Base-by-base conservation (phyloP, 1,284 basidiomycete species). In the Cryptococcus sp. region DNA sequence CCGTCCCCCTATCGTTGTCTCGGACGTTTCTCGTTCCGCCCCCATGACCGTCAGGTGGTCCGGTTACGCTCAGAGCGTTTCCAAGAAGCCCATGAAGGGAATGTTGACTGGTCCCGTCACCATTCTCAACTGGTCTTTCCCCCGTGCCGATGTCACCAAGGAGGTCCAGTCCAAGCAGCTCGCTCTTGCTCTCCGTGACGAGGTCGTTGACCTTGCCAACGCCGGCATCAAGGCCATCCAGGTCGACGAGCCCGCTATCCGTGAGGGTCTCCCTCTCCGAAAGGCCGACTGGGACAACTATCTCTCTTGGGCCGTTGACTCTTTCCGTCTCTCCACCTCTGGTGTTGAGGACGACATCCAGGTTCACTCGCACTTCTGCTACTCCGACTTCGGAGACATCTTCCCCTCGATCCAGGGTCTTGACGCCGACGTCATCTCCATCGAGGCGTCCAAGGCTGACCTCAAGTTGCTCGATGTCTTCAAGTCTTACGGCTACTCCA, bases 111-210 rank as follows among this genome's bases (percentile, higher is more conserved):
- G 94, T 65, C 91, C 92, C 35, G 92, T 94, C 75, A 93, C 91
- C 68, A 97, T 99, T 81, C 87, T 99, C 80, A 98, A 98, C 86
- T 99, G 96, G 96, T 99, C 96, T 46, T 99, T 99, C 95, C 96
- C 96, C 74, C 95, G 96, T 82, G 93, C 92, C 70, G 96, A 99
- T 80, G 89, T 99, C 73, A 87, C 90, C 62, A 91, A 92, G 80
- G 96, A 99, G 82, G 80, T 95, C 65, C 96, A 99, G 84, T 93
- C 93, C 79, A 93, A 94, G 84, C 96, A 99, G 82, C 88, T 99
- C 72, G 96, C 96, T 58, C 87, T 99, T 65, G 90, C 96, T 61
- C 91, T 99, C 75, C 94, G 96, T 72, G 96, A 99, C 77, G 96
- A 99, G 82, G 96, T 99, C 66, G 72, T 91, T 70, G 96, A 99